Base-by-base conservation (phyloP, 495 filamentous ascomycete species). In the Aspergillus cavernicola region DNA sequence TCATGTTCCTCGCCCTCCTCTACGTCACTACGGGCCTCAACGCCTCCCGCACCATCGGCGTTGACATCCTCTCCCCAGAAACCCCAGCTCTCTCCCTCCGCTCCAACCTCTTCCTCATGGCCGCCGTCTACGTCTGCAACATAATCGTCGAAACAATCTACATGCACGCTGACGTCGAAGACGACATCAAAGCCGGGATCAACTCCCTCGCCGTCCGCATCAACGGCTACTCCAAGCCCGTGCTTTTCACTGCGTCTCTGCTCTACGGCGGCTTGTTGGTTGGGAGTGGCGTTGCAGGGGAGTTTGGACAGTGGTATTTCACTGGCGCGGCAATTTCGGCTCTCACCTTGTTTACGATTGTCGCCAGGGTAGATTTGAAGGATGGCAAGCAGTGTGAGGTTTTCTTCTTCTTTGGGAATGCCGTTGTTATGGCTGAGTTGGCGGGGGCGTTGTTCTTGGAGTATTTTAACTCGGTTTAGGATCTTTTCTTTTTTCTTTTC, bases 101-200 rank as follows among this genome's bases (percentile, higher is more conserved):
- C 24, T 29, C 22, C 23, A 38, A 31, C 15, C 35, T 50, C 23
- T 33, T 50, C 47, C 36, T 50, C 2, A 26, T 4, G 12, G 35
- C 13, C 1, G 35, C 35, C 13, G 18, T 29, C 22, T 40, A 19
- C 35, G 26, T 50, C 47, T 23, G n/a, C n/a, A 40, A 29, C 47
- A 23, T 50, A n/a, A 19, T 15, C 7, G 47, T 50, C n/a, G 47
- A 50, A 15, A 50, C 47, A 1, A 39, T 50, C 47, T 50, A 50
- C 47, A 50, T 50, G 47, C 47, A 50, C 47, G 47, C 47, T 3
- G 47, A 50, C n/a, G 20, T 50, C 22, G 47, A 50, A n/a, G 47
- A 50, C 16, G 47, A 50, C 8, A 39, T 50, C 47, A 50, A 50
- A n/a, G 22, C 47, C 12, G 47, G 47, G 1, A 50, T 50, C 35